Evolutionary conservation across 1,284 basidiomycete genomes (phyloP), one percentile per base, ranked within the genome.

Genomic region (Malassezia psittaci): DNA sequence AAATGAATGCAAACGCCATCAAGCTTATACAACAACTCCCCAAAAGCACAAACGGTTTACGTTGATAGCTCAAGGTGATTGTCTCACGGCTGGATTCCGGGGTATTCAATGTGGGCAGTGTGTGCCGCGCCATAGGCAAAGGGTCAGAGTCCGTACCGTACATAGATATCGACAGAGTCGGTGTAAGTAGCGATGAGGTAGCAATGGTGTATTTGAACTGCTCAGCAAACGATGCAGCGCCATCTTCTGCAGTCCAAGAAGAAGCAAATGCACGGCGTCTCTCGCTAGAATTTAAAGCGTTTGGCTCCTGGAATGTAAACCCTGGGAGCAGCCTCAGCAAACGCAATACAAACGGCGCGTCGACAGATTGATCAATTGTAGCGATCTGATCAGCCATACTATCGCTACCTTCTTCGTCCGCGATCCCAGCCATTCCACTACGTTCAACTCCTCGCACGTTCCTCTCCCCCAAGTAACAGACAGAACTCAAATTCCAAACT

Each of bases 161-260:
- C 50, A 66, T 65, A 11, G 68, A 71, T 38, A 74, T 71, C 16
- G 69, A 70, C 24, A 74, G 61, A 36, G 56, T 64, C 5, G 66
- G 56, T 2, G 68, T 68, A 33, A 74, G 62, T 18, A 74, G 64
- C 51, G 67, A 70, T 6, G 69, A 72, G 5, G 71, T 69, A 52
- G 67, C 70, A 47, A 74, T 59, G 45, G 56, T 50, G 38, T 67
- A 67, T 43, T 69, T 70, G 63, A 74, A 71, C n/a, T 46, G 55
- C 44, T 74, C 71, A 5, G 63, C 57, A 45, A 72, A 72, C 41
- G 48, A 46, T 12, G 41, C 42, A 29, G 24, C 38, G n/a, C 41
- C 42, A 16, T 51, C 51, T 32, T 57, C 38, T 4, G 41, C 35
- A 2, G 21, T 18, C 34, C 21, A 16, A 13, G 15, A 37, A 0